These are phyloP conservation scores for Viridothelium virens DNA, from an alignment of 495 filamentous ascomycete genomes.

Conservation along the genomic window DNA sequence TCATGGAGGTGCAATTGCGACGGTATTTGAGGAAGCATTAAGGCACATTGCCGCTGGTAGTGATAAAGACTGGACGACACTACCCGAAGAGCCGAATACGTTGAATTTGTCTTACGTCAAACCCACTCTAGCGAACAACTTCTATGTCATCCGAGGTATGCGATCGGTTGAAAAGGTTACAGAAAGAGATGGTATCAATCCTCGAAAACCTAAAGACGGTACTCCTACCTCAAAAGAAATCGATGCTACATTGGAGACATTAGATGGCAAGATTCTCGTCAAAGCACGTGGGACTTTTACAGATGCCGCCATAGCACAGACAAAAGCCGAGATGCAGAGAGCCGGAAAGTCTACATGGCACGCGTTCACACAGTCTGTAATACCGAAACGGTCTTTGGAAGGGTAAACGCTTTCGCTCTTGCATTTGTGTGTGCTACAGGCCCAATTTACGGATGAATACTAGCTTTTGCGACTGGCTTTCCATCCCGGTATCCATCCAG, in stretches of 20 bases:
- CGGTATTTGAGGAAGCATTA: constrained; percentile 56
- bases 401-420: too few relatives aligned
- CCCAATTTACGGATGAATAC: constrained; percentile 10
- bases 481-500: constrained; percentile 23
- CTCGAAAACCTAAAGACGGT: constrained; percentile 34
- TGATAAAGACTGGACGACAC: constrained; percentile 2
- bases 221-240: constrained; percentile 16
- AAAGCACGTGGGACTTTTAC: constrained; percentile 32
- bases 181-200: constrained; percentile 13
- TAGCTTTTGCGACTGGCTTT: constrained; percentile 15
- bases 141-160: constrained; percentile 55
- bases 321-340: not conserved
- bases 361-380: not conserved
- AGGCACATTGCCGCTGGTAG: not conserved
- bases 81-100: constrained; percentile 27
- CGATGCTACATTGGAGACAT: constrained; percentile 30
- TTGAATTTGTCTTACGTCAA: constrained; percentile 57
- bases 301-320: not conserved
- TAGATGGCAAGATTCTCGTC: constrained; percentile 56
- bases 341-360: not conserved
- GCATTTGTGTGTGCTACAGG: not conserved
- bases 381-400: not conserved
- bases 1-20: constrained; percentile 69
- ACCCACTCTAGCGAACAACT: constrained; percentile 49
- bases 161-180: constrained; percentile 27